Evolutionary conservation across 331 rosid genomes (phyloP), one percentile per base, ranked within the genome.

Genomic region (Spiraea crenata): DNA sequence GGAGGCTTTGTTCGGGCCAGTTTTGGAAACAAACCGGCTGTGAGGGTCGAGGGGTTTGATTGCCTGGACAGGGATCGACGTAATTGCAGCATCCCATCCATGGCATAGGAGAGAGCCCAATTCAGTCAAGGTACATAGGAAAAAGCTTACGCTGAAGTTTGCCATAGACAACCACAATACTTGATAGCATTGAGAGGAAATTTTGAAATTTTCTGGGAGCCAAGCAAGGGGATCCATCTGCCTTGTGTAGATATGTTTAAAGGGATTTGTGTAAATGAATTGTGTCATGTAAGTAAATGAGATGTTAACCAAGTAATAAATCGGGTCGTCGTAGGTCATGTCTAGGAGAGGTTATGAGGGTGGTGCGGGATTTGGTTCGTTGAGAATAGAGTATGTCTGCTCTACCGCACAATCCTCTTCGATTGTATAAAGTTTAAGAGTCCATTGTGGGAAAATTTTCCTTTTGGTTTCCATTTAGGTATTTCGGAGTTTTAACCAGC

Each of bases 31-130:
- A 91, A 88, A 41, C 99, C 99, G 1, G 87, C 86, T 1, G 98
- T 91, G 77, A 87, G 99, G 63, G 16, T 95, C 3, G 99, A 95
- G 80, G 99, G 99, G 41, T 95, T 95, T 20, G 99, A 95, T 84
- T 95, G 98, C 76, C 93, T 89, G 1, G 96, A 95, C 72, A 85
- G 96, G 90, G 99, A 95, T 60, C 78, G 93, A 57, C 85, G 96
- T 69, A 95, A 91, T 77, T 91, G 99, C 84, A 86, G 98, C 85
- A 95, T 95, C 90, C 92, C 98, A 74, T 87, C 99, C 15, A 79
- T 91, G 75, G 99, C 98, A 37, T 95, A 84, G 81, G 15, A n/a
- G n/a, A n/a, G n/a, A 63, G 37, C 80, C 74, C 45, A 79, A 54
- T 61, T 59, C 19, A 7, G 65, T 66, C 38, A 66, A 46, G 71